A percentile compares a stretch with the other conserved stretches of the same genome.
These are phyloP conservation scores for Teunomyces barrocoloradensis DNA, from an alignment of 805 yeast species.

Conservation along the genomic window DNA sequence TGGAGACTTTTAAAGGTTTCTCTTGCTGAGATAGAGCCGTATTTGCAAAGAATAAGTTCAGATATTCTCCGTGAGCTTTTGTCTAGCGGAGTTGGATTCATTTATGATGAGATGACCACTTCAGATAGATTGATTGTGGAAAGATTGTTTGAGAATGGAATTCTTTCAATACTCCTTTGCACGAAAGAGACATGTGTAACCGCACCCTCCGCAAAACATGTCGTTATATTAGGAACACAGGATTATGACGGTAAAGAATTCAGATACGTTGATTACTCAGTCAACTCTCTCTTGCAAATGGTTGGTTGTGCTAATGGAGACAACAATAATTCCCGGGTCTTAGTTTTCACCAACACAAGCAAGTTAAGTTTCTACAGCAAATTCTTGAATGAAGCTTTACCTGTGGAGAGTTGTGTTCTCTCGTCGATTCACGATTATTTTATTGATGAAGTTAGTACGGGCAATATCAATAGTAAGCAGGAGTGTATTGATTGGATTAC, in stretches of 20 bases:
- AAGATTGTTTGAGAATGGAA: conserved; percentile 48
- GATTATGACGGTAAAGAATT: conserved; percentile 72
- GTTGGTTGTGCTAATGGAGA: conserved; percentile 44
- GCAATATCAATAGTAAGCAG: conserved; percentile 64
- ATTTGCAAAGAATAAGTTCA: conserved; percentile 48
- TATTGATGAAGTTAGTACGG: conserved; percentile 68
- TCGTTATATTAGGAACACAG: conserved; percentile 70
- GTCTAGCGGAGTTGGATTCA: conserved; percentile 61
- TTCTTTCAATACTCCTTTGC: conserved; percentile 56
- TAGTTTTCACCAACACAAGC: conserved; percentile 56
- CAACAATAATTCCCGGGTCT: conserved; percentile 31
- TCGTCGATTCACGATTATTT: conserved; percentile 62
- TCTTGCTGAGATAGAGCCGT: conserved; percentile 35
- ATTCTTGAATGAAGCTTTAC: conserved; percentile 71
- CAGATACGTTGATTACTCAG: conserved; percentile 64
- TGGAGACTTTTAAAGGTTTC: conserved; percentile 41
- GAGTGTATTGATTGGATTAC: conserved; percentile 92
- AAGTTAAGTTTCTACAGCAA: conserved; percentile 64
- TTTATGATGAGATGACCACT: conserved; percentile 54
- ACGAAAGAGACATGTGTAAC: conserved; percentile 54
- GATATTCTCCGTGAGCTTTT: conserved; percentile 41
- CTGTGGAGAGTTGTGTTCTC: conserved; percentile 76
- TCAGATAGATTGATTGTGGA: conserved; percentile 57
- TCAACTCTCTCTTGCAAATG: conserved; percentile 66
- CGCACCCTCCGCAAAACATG: conserved; percentile 52